phyloP scores from a whole-genome alignment of 352 stramenopile species.

The Lagenidium sp. region DNA sequence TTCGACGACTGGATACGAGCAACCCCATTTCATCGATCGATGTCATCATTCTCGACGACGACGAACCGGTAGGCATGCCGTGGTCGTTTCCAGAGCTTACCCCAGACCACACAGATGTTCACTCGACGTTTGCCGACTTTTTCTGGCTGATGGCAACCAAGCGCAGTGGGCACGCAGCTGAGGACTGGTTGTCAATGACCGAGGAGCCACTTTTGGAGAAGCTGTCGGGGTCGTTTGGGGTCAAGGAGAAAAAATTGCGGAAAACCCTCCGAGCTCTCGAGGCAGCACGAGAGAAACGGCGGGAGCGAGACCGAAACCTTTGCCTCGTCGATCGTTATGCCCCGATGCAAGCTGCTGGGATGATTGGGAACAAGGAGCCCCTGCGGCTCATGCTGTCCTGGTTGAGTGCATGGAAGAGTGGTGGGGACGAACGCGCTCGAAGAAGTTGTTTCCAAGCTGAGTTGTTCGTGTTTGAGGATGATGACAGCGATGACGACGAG shows the following conservation, averaged over 20 bases:
- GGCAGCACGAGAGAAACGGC: slow-evolving; percentile 28
- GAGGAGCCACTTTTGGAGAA: neutral
- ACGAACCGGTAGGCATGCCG: neutral
- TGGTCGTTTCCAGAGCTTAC: neutral
- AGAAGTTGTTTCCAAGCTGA: slow-evolving; percentile 46
- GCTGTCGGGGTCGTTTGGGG: slow-evolving; percentile 24
- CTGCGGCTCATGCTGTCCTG: slow-evolving; percentile 61
- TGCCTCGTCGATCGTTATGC: slow-evolving; percentile 60
- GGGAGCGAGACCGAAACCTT: slow-evolving; percentile 40
- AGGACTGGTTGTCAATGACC: too few species aligned
- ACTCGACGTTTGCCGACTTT: neutral
- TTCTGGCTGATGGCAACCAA: neutral
- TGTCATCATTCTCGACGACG: neutral
- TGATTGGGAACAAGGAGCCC: slow-evolving; percentile 60
- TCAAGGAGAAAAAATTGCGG: slow-evolving; percentile 48
- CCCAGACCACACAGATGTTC: neutral
- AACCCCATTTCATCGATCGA: too few species aligned
- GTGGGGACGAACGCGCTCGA: slow-evolving; percentile 28
- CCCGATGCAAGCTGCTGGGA: slow-evolving; percentile 37
- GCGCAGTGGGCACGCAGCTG: too few species aligned
- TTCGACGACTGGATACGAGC: too few species aligned
- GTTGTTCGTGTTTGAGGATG: slow-evolving; percentile 54
- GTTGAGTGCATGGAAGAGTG: slow-evolving; percentile 67
- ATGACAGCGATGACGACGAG: slow-evolving; percentile 29
- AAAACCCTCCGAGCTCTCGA: slow-evolving; percentile 40